phyloP scores from a whole-genome alignment of 2,329 filamentous ascomycete species.

The Phialocephala sp. region DNA sequence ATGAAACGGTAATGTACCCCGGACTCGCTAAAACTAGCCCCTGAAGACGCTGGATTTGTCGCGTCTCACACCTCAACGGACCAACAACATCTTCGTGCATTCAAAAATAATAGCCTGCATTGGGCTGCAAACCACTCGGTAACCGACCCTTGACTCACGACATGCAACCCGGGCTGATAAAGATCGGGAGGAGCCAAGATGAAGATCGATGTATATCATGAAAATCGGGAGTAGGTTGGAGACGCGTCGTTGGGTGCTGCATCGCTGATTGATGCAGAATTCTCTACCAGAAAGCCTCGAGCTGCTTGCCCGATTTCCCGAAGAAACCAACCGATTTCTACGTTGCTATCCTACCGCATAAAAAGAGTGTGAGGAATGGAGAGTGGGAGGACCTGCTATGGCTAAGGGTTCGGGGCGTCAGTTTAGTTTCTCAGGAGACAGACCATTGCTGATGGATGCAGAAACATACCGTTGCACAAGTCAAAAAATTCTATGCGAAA shows the following conservation, averaged over 20 bases:
- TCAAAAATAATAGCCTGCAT: neutral
- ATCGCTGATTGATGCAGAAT: conserved; percentile 12
- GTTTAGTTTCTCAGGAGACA: neutral
- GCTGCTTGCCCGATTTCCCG: conserved; percentile 15
- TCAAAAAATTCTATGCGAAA: conserved; percentile 13
- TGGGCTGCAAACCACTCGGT: neutral
- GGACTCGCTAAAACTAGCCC: neutral
- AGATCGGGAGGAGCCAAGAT: neutral
- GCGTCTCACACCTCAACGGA: neutral
- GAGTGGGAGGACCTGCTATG: conserved; percentile 25
- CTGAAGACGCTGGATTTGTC: neutral
- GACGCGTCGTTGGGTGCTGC: neutral
- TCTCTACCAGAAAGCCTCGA: conserved; percentile 21
- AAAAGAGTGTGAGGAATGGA: conserved; percentile 15
- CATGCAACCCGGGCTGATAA: neutral
- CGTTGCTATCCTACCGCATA: conserved; percentile 22
- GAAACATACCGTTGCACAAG: conserved; percentile 23
- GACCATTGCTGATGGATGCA: neutral
- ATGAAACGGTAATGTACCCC: no score
- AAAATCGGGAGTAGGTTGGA: neutral
- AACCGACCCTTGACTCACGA: neutral
- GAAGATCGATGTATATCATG: neutral
- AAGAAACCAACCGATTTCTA: conserved; percentile 23
- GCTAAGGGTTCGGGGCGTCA: conserved; percentile 22
- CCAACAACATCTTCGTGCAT: neutral